phyloP scores from a whole-genome alignment of 78 protist species.

The Speleostelium caveatum region DNA sequence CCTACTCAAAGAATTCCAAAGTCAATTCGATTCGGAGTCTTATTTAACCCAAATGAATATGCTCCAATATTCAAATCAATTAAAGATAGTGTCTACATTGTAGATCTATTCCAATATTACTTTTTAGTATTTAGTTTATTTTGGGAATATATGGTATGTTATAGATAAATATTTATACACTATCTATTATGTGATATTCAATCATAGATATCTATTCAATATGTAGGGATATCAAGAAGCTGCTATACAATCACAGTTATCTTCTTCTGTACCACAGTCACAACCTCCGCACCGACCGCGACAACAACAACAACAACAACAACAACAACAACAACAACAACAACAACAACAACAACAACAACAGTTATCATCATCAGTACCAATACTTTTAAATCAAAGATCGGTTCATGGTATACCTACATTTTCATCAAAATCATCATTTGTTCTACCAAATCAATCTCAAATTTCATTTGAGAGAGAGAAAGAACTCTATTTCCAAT shows the following conservation, averaged over 20 bases:
- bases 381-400: slow-evolving; percentile 24
- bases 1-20: slow-evolving; percentile 3
- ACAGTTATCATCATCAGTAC: neutral
- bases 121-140: slow-evolving; percentile 69
- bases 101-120: slow-evolving; percentile 49
- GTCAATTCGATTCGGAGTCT: neutral
- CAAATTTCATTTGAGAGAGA: neutral
- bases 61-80: slow-evolving; percentile 2
- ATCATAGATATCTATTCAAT: neutral
- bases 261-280: neutral
- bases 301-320: no score
- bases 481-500: neutral
- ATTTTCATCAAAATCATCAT: slow-evolving; percentile 20
- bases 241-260: neutral
- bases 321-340: neutral
- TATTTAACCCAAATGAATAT: neutral
- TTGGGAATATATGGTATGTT: slow-evolving; percentile 37
- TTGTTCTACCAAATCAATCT: neutral
- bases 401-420: slow-evolving; percentile 55
- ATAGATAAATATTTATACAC: neutral
- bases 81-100: neutral
- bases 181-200: neutral
- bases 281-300: no score
- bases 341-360: neutral
- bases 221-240: neutral